phyloP scores from a whole-genome alignment of 768 basidiomycete genomes.

The Cytidiella melzeri region DNA sequence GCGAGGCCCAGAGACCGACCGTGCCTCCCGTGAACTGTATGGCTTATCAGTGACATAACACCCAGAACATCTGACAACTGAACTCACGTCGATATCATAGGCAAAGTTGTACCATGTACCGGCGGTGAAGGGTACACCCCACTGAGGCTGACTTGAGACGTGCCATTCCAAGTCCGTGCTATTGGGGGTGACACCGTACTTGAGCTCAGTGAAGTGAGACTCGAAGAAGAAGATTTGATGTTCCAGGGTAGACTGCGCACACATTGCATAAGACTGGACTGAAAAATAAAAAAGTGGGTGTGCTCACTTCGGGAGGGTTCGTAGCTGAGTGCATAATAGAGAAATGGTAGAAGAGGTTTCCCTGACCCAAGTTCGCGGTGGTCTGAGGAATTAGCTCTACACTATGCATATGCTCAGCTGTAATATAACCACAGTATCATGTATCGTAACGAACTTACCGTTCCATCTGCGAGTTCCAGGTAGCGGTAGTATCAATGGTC shows the following conservation, averaged over 20 bases:
- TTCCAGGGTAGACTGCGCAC: slow-evolving; percentile 40
- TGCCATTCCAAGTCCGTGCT: slow-evolving; percentile 49
- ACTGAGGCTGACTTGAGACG: slow-evolving; percentile 38
- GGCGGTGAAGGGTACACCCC: slow-evolving; percentile 44
- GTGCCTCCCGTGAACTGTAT: slow-evolving; percentile 44
- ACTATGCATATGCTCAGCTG: slow-evolving; percentile 4
- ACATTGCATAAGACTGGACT: neutral
- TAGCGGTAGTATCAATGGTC: slow-evolving; percentile 48
- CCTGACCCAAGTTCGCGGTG: slow-evolving; percentile 47
- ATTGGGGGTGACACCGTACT: slow-evolving; percentile 49
- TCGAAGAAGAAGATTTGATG: slow-evolving; percentile 62
- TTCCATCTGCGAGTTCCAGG: slow-evolving; percentile 47
- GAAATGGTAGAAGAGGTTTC: slow-evolving; percentile 59
- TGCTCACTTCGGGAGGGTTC: slow-evolving; percentile 45
- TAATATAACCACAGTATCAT: neutral
- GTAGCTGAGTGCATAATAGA: slow-evolving; percentile 43
- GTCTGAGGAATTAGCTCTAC: slow-evolving; percentile 36
- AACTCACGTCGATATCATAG: slow-evolving; percentile 53
- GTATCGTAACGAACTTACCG: slow-evolving; percentile 23
- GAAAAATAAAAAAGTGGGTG: too few relatives aligned
- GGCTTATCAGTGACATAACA: neutral
- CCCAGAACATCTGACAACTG: neutral
- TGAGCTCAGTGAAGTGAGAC: slow-evolving; percentile 59
- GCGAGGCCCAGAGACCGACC: slow-evolving; percentile 55
- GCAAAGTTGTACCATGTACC: slow-evolving; percentile 62